phyloP scores from a whole-genome alignment of 2,329 filamentous ascomycete species.

The Colletotrichum coccodes region DNA sequence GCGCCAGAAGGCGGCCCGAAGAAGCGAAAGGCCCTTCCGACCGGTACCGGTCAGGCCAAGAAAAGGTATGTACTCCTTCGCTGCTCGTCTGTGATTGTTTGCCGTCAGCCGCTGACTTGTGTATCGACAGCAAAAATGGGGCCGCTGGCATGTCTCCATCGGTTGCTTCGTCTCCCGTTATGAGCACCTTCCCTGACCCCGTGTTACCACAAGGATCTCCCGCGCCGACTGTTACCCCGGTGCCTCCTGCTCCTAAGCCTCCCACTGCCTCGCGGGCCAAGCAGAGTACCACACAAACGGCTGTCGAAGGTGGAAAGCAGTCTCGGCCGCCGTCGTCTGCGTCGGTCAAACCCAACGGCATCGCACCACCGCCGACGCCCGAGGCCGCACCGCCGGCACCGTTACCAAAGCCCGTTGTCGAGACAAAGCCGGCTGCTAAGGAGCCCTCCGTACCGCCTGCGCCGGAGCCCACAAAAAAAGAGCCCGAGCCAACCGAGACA shows the following conservation, averaged over 20 bases:
- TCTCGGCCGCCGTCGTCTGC: slow-evolving; percentile 68
- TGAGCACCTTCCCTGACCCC: slow-evolving; percentile 73
- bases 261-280: slow-evolving; percentile 76
- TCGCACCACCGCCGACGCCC: slow-evolving; percentile 44
- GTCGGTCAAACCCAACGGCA: slow-evolving; percentile 67
- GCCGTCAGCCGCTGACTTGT: slow-evolving; percentile 29
- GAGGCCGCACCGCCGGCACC: slow-evolving; percentile 44
- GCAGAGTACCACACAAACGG: slow-evolving; percentile 77
- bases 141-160: slow-evolving; percentile 71
- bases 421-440: slow-evolving; percentile 36
- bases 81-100: neutral
- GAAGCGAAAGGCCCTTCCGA: slow-evolving; percentile 73
- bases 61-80: slow-evolving; percentile 69
- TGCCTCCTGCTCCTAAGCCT: slow-evolving; percentile 17
- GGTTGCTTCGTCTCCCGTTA: slow-evolving; percentile 79
- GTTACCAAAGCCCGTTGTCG: neutral
- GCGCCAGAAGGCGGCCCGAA: slow-evolving; percentile 74
- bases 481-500: slow-evolving; percentile 38
- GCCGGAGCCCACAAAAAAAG: slow-evolving; percentile 35
- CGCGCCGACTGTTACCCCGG: slow-evolving; percentile 53
- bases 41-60: slow-evolving; percentile 76
- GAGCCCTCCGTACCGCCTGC: slow-evolving; percentile 34
- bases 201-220: slow-evolving; percentile 67
- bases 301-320: slow-evolving; percentile 61
- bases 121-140: slow-evolving; percentile 44